Evolutionary conservation across 768 basidiomycete species (phyloP), one percentile per base, ranked within the genome.

Genomic region (Strobilomyces dryophilus): DNA sequence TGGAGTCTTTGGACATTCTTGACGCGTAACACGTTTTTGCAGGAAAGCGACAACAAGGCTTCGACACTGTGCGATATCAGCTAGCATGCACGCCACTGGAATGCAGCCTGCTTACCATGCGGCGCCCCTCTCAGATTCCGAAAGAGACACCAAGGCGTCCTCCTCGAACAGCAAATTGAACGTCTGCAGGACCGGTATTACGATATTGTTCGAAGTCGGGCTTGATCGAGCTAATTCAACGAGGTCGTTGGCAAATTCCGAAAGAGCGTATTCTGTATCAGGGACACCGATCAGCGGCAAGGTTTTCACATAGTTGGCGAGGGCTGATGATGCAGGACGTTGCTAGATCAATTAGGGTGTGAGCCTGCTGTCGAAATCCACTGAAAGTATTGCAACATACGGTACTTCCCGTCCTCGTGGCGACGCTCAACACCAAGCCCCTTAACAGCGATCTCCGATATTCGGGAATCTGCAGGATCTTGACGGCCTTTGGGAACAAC

Each of bases 1-100:
- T 79, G 76, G 21, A 97, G 84, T 50, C 95, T 73, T 59, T 87
- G 87, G n/a, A 91, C 72, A 56, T 83, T 95, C 72, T 93, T 97
- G 51, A 94, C 68, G 27, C 80, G 81, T 15, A 75, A 71, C 10
- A 89, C 75, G 64, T 87, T 85, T 62, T 74, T 82, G 17, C 81
- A 78, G 27, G 79, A 76, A 45, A 92, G 70, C 11, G 74, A 62
- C 29, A 89, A 69, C 49, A 92, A 65, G 14, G 70, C 66, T 31
- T 74, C 68, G 34, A 90, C 64, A 46, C 88, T 92, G 59, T 9
- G 54, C 45, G 55, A 54, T 46, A 15, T 51, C 54, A 55, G 49
- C 52, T 43, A 37, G 34, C 39, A 56, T 14, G 36, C 47, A 57
- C 49, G 53, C 56, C 57, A 54, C 53, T 29, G 9, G 34, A 51